A percentile compares a stretch with the other conserved stretches of the same genome.
phyloP scores from a whole-genome alignment of 306 rosid species.

The Corylus heterophylla region DNA sequence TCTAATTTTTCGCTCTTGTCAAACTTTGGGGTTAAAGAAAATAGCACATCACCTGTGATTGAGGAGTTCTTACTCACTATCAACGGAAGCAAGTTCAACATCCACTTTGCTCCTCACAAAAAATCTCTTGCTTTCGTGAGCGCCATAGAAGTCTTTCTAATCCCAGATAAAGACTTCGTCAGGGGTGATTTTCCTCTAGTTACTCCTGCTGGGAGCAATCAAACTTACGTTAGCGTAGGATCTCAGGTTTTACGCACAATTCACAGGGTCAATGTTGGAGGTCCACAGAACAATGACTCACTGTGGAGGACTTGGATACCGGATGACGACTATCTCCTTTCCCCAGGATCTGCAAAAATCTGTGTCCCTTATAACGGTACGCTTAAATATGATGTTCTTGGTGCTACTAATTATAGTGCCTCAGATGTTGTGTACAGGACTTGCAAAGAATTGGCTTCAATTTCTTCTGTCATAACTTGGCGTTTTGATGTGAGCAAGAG shows the following conservation, averaged over 20 bases:
- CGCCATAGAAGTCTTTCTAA: constrained; percentile 48
- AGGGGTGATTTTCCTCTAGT: accelerated
- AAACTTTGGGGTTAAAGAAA: background rate
- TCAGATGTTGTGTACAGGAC: constrained; percentile 33
- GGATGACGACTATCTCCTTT: constrained; percentile 31
- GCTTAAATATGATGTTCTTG: background rate
- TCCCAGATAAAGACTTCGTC: constrained; percentile 21
- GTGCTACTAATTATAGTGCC: constrained; percentile 7
- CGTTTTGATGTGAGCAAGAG: constrained; percentile 15
- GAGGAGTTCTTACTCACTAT: constrained; percentile 35
- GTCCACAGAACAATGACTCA: background rate
- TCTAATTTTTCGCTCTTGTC: constrained; percentile 21
- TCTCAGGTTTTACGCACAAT: constrained; percentile 18
- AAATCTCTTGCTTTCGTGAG: constrained; percentile 44
- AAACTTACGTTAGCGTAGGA: background rate
- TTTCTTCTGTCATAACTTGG: constrained; percentile 26
- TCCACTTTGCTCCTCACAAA: constrained; percentile 31
- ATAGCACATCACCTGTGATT: background rate
- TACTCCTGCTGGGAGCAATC: background rate
- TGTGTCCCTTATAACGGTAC: accelerated
- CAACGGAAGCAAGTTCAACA: background rate
- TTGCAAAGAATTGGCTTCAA: background rate
- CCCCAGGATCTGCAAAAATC: background rate
- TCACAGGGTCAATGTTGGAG: constrained; percentile 46
- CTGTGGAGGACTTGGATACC: constrained; percentile 37